A percentile compares a stretch with the other conserved stretches of the same genome.
Conservation (phyloP, 306 rosid species). For the Gleditsia sinensis region DNA sequence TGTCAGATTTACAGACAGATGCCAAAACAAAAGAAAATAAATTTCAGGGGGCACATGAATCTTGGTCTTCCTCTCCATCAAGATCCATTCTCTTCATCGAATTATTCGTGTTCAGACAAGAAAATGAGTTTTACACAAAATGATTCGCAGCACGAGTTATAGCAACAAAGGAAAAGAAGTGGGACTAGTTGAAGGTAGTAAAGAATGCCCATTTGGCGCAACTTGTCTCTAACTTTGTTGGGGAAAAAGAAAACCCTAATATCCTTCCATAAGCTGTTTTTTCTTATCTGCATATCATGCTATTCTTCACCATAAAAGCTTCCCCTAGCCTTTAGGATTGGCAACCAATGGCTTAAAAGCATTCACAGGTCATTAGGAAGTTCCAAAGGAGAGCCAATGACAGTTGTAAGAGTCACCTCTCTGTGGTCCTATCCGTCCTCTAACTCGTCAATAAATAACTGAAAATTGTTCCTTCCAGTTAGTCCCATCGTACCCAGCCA, state of each 20-base stretch:
- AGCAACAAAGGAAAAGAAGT: conserved; percentile 6
- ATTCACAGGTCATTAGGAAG: conserved; percentile 41
- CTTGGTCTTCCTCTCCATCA: not conserved
- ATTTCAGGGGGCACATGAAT: not conserved
- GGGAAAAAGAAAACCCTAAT: conserved; percentile 47
- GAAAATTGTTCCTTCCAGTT: conserved; percentile 36
- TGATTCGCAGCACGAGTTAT: not conserved
- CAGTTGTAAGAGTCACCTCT: conserved; percentile 36
- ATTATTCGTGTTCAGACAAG: no score
- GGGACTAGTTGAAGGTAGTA: conserved; percentile 30
- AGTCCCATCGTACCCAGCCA: conserved; percentile 28
- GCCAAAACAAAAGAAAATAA: not conserved
- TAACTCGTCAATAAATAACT: conserved; percentile 45
- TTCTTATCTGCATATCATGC: not conserved
- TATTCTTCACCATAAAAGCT: conserved; percentile 47
- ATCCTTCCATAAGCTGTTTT: conserved; percentile 13
- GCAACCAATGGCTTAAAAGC: conserved; percentile 44
- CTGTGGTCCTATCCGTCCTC: no score
- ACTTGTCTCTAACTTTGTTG: conserved; percentile 35
- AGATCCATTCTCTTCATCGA: not conserved
- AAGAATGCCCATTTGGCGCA: conserved; percentile 32
- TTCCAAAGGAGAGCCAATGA: conserved; percentile 41
- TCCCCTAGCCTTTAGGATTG: conserved; percentile 47
- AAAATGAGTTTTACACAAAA: conserved; percentile 2
- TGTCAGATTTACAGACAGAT: not conserved